Percentiles rank a stretch among this genome's conserved stretches.
Evolutionary conservation across 202 grass and related monocot genomes (phyloP).

Genomic region (Schoenoplectus triqueter): DNA sequence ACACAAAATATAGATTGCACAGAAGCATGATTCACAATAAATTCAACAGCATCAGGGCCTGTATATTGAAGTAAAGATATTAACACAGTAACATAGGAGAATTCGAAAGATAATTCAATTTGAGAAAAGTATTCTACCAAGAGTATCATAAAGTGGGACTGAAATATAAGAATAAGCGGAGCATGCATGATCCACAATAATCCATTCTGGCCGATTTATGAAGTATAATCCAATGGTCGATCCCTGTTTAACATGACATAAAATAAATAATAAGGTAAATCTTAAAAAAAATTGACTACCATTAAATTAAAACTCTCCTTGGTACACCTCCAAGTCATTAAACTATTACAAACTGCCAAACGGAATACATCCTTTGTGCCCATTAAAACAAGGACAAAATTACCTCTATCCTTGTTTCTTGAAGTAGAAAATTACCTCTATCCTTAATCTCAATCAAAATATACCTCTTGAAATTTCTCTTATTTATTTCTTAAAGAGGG

Average conservation of each 20-base stretch:
- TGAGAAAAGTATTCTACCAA: slow-evolving; percentile 57
- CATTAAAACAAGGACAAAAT: background rate
- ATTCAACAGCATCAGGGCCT: slow-evolving; percentile 98
- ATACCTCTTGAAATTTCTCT: background rate
- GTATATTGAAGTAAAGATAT: slow-evolving; percentile 43
- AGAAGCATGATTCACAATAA: slow-evolving; percentile 89
- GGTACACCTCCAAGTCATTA: background rate
- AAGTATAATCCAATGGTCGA: slow-evolving; percentile 91
- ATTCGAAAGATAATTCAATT: slow-evolving; percentile 18
- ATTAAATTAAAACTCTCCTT: slow-evolving; percentile 20
- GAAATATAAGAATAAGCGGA: slow-evolving; percentile 89
- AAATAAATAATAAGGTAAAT: slow-evolving; percentile 21
- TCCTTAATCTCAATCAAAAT: background rate
- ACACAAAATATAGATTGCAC: slow-evolving; percentile 94
- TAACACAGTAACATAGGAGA: slow-evolving; percentile 36
- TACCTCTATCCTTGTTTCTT: too few relatives aligned
- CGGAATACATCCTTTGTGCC: slow-evolving; percentile 18
- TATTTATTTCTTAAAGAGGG: slow-evolving; percentile 22
- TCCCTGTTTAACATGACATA: slow-evolving; percentile 60
- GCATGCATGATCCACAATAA: slow-evolving; percentile 93
- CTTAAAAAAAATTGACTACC: background rate
- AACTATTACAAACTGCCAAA: slow-evolving; percentile 30
- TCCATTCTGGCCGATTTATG: slow-evolving; percentile 95
- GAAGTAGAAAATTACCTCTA: background rate
- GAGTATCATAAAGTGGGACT: slow-evolving; percentile 94